These are phyloP conservation scores for Capsicum baccatum DNA, from an alignment of 257 asterid species.

Conservation along the genomic window DNA sequence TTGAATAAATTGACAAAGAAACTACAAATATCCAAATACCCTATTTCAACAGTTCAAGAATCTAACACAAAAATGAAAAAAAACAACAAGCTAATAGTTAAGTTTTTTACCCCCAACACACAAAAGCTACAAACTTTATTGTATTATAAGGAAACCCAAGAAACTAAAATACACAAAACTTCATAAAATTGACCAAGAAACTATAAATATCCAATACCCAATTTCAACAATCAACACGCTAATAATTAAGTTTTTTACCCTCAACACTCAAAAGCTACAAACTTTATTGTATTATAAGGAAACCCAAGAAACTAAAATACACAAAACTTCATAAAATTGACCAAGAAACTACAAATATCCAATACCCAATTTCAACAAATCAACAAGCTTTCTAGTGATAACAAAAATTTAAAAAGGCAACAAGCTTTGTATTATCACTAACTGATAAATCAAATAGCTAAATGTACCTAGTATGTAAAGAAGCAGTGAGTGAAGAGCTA, in stretches of 20 bases:
- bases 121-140: not conserved
- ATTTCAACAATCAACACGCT: not conserved
- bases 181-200: not conserved
- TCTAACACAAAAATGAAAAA: no score
- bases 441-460: not conserved
- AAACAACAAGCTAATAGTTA: not conserved
- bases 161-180: not conserved
- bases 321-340: not conserved
- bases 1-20: not conserved
- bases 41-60: not conserved
- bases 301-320: not conserved
- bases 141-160: not conserved
- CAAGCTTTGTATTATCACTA: not conserved
- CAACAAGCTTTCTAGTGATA: not conserved
- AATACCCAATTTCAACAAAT: not conserved
- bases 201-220: not conserved
- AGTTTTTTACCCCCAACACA: not conserved
- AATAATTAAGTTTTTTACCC: not conserved
- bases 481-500: conserved; percentile 7
- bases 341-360: not conserved
- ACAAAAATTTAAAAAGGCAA: not conserved
- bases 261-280: not conserved
- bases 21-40: not conserved
- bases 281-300: not conserved
- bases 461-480: conserved; percentile 17